Conservation (phyloP, 108 stramenopile genomes). For the Discostella pseudostelligera region DNA sequence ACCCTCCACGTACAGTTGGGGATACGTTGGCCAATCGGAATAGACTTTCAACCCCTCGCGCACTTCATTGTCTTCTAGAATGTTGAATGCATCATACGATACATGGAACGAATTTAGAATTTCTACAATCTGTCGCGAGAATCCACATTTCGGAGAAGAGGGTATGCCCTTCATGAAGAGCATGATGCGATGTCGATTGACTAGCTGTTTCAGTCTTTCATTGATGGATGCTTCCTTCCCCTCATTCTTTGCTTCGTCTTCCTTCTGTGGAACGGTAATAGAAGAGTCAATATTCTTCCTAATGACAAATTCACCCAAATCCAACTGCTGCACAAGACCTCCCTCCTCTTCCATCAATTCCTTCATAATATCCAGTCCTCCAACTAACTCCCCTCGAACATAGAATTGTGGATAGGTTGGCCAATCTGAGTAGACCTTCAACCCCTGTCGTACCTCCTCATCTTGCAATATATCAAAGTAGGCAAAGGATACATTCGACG, state of each 20-base stretch:
- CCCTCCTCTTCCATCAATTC: conserved; percentile 88
- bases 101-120: conserved; percentile 68
- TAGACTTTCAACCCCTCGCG: conserved; percentile 89
- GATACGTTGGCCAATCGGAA: conserved; percentile 95
- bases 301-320: conserved; percentile 27
- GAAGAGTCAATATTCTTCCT: background rate
- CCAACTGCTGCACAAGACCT: conserved; percentile 58
- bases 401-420: conserved; percentile 97
- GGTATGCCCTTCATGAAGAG: conserved; percentile 98
- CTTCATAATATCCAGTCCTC: conserved; percentile 96
- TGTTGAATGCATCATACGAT: conserved; percentile 84
- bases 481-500: conserved; percentile 66
- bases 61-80: conserved; percentile 88
- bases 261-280: background rate
- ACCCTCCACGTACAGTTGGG: conserved; percentile 94
- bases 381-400: conserved; percentile 91
- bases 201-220: conserved; percentile 59
- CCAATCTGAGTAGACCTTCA: conserved; percentile 90
- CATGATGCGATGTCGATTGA: conserved; percentile 72
- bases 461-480: conserved; percentile 87
- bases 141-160: conserved; percentile 87
- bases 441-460: conserved; percentile 87
- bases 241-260: conserved; percentile 1
- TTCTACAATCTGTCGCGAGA: conserved; percentile 85
- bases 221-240: conserved; percentile 36